phyloP scores from a whole-genome alignment of 371 early-diverging fungal genomes.

The Ordospora colligata region DNA sequence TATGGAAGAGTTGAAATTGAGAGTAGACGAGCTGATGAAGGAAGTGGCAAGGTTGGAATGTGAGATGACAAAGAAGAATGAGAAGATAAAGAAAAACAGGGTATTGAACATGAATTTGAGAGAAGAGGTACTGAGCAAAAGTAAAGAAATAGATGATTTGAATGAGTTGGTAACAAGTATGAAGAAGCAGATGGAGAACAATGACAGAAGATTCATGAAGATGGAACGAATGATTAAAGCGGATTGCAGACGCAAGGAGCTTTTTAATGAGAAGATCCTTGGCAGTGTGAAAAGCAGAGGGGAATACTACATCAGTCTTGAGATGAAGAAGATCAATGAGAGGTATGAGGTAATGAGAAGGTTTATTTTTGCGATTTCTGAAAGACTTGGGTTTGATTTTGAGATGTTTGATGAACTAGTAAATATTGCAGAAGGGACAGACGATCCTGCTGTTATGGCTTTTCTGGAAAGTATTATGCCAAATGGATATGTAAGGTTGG shows the following conservation, averaged over 20 bases:
- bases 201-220: background rate
- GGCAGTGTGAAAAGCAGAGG: background rate
- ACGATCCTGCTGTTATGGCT: background rate
- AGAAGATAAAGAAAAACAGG: background rate
- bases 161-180: background rate
- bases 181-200: background rate
- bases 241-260: background rate
- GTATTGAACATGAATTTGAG: background rate
- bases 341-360: background rate
- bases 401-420: background rate
- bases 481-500: background rate
- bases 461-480: background rate
- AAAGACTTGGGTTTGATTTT: conserved; percentile 4
- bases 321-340: background rate
- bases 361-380: background rate
- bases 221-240: background rate
- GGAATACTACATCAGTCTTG: background rate
- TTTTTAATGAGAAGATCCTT: background rate
- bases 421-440: background rate
- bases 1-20: background rate
- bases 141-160: background rate
- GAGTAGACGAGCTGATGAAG: background rate
- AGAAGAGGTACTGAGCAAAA: background rate
- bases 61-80: background rate
- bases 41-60: background rate